Base-by-base conservation (phyloP, 2,329 filamentous ascomycete genomes). In the Scleromitrula shiraiana region DNA sequence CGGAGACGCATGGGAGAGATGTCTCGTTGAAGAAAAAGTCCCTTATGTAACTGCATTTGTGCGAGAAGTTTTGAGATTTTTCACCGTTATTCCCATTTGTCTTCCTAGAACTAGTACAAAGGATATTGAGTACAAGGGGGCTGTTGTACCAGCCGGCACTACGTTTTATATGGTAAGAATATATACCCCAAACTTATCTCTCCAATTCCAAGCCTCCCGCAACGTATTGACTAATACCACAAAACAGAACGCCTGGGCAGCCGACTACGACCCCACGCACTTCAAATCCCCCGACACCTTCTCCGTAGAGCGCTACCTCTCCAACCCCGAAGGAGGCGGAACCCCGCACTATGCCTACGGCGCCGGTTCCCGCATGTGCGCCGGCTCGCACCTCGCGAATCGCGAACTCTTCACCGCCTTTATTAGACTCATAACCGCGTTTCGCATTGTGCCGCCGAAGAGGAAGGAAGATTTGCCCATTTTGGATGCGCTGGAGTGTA, bases 41-140 rank as follows among this genome's bases (percentile, higher is more conserved):
- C 79, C 82, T 0, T 93, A 89, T 63, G 70, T 93, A 51, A 86
- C 83, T 0, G 86, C 86, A 0, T 66, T 93, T 5, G 83, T 86
- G 52, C 89, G 89, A 60, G 88, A 93, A 62, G 80, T 83, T 1
- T 71, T 91, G 0, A 78, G 87, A 22, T 91, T 79, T 70, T 91
- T 82, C 76, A 84, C 81, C 2, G 85, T 91, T 24, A 85, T 90
- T 54, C 84, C 85, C 2, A 83, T 93, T 57, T 88, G 81, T 57
- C 72, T 93, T 1, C 87, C 87, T 0, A 73, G 87, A 3, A 78
- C 78, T 14, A 84, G 74, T 52, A 83, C 85, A 62, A 85, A 82
- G 56, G 81, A 85, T 52, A 85, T 91, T 48, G 70, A 75, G 4
- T 90, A 82, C 67, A 71, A 85, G 20, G 78, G 78, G 14, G 70